Base-by-base conservation (phyloP, 306 rosid genomes). In the Pachyrhizus erosus region DNA sequence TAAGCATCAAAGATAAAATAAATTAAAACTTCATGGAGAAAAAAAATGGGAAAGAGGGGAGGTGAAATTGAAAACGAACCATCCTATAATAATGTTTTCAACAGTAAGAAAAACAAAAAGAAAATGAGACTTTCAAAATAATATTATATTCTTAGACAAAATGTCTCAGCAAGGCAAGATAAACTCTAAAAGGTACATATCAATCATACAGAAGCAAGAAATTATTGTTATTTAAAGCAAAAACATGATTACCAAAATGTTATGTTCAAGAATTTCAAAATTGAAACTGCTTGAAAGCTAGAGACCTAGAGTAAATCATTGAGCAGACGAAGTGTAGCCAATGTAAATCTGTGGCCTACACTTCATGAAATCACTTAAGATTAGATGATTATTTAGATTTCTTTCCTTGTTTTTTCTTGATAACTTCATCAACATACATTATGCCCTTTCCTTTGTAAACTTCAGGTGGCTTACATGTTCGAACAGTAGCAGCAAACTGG, bases 361-460 rank as follows among this genome's bases (percentile, higher is more conserved):
- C 43, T 67, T 29, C n/a, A 43, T 10, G 54, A 62, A 77, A 77
- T 61, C 46, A 46, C 10, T 31, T 20, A 48, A 49, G 40, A 78
- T 27, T 48, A 46, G 45, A 83, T n/a, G 49, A 83, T 89, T 77
- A 94, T 83, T 92, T 94, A n/a, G 97, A 92, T 76, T 92, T 94
- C 91, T 94, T 94, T 43, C 97, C 98, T 82, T 87, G 92, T 43
- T 94, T 92, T 87, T 87, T 91, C 88, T 90, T 92, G 34, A 94
- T 88, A 68, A 90, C 92, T 79, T 94, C 97, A 37, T 91, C 97
- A 27, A 75, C 77, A 78, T 92, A 94, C 98, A 92, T 89, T 20
- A 94, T 94, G 9, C 98, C 98, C 81, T 94, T 94, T 83, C 98
- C 97, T 89, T 94, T 94, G 91, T 94, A 94, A 40, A 89, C 97